Conservation (phyloP, 306 rosid genomes). For the Luffa acutangula region DNA sequence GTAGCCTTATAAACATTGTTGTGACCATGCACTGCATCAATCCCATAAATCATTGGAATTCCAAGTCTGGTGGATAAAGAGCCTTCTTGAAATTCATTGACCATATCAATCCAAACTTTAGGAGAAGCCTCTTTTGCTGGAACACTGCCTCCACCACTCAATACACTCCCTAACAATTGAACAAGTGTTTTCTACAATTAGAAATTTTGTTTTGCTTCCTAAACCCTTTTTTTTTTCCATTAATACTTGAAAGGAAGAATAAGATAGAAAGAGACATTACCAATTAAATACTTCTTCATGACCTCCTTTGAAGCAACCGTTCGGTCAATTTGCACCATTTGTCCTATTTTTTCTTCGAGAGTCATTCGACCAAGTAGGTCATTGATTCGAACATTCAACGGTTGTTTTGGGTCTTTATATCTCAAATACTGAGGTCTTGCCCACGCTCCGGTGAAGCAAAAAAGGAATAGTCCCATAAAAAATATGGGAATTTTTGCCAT, state of each 20-base stretch:
- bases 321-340: constrained; percentile 5
- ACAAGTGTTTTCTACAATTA: background rate
- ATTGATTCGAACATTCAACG: background rate
- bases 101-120: constrained; percentile 25
- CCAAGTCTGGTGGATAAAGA: constrained; percentile 26
- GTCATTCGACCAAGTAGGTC: background rate
- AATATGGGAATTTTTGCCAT: background rate
- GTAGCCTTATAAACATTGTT: constrained; percentile 20
- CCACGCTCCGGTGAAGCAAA: background rate
- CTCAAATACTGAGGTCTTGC: background rate
- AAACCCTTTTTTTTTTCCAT: background rate
- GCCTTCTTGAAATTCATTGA: constrained; percentile 22
- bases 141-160: constrained; percentile 29
- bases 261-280: background rate
- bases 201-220: background rate
- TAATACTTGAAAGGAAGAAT: background rate
- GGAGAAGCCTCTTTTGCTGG: constrained; percentile 21
- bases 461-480: background rate
- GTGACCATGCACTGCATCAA: constrained; percentile 35
- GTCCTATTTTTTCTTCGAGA: background rate
- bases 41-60: constrained; percentile 35
- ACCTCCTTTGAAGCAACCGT: background rate
- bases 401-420: constrained; percentile 1
- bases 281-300: background rate
- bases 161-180: constrained; percentile 22